Evolutionary conservation across 2,329 filamentous ascomycete genomes (phyloP).

Genomic region (Colletotrichum magnum): DNA sequence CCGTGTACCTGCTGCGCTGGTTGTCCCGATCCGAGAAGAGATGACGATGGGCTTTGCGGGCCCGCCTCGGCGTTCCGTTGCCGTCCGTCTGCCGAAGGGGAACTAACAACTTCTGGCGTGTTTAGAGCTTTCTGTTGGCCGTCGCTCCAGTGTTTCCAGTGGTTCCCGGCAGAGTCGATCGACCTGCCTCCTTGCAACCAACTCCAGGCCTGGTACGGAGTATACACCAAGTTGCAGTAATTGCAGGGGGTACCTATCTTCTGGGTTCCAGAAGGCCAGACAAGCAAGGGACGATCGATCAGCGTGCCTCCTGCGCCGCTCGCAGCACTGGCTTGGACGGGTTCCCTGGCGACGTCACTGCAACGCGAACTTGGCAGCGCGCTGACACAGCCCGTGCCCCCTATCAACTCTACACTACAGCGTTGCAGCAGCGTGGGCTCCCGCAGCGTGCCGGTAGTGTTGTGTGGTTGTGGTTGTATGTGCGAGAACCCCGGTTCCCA

Average conservation of each 20-base stretch:
- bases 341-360: constrained; percentile 33
- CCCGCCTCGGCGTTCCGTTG: constrained; percentile 1
- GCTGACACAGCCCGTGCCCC: constrained; percentile 33
- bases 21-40: not conserved
- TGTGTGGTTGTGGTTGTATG: constrained; percentile 5
- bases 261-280: constrained; percentile 20
- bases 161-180: constrained; percentile 11
- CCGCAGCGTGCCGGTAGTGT: not conserved
- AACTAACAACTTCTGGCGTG: not conserved
- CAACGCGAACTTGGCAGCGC: constrained; percentile 27
- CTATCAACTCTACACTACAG: constrained; percentile 16
- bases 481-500: constrained; percentile 16
- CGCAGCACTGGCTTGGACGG: not conserved
- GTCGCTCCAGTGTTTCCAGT: constrained; percentile 34
- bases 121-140: constrained; percentile 19
- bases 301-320: not conserved
- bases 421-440: not conserved
- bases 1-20: not conserved
- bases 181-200: not conserved
- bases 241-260: not conserved
- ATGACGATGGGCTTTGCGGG: constrained; percentile 22
- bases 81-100: constrained; percentile 3
- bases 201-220: not conserved
- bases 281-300: not conserved
- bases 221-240: not conserved